phyloP scores from a whole-genome alignment of 768 basidiomycete species.

The Boletus subcaerulescens region DNA sequence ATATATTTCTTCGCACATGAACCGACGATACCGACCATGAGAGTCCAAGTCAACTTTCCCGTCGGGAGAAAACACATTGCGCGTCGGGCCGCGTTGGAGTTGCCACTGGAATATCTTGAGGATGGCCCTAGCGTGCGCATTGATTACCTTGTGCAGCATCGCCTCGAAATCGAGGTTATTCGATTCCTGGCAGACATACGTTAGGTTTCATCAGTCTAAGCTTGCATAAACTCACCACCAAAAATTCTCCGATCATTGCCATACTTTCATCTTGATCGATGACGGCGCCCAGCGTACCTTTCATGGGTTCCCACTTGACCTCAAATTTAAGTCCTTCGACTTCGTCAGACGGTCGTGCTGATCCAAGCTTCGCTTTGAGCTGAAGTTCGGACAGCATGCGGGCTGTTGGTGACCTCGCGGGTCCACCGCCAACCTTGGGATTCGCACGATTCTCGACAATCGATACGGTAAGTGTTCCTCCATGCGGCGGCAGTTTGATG shows the following conservation, averaged over 20 bases:
- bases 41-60: conserved; percentile 55
- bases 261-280: conserved; percentile 48
- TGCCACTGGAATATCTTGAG: conserved; percentile 54
- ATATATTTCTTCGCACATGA: not conserved
- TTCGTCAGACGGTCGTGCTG: conserved; percentile 62
- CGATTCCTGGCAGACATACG: conserved; percentile 45
- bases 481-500: conserved; percentile 53
- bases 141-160: conserved; percentile 59
- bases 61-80: conserved; percentile 57
- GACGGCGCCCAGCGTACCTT: conserved; percentile 59
- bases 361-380: conserved; percentile 57
- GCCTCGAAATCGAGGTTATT: conserved; percentile 72
- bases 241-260: conserved; percentile 42
- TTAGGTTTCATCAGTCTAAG: not conserved
- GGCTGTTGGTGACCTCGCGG: conserved; percentile 51
- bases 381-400: conserved; percentile 62
- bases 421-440: conserved; percentile 38
- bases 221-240: conserved; percentile 49
- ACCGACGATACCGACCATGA: conserved; percentile 45
- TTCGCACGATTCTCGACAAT: conserved; percentile 53
- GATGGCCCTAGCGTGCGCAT: conserved; percentile 62
- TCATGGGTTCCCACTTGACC: conserved; percentile 77
- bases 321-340: conserved; percentile 66
- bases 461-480: conserved; percentile 72
- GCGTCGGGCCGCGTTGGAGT: conserved; percentile 48